Evolutionary conservation across 805 yeast species (phyloP), one percentile per base, ranked within the genome.

Genomic region (Nakazawaea holstii): DNA sequence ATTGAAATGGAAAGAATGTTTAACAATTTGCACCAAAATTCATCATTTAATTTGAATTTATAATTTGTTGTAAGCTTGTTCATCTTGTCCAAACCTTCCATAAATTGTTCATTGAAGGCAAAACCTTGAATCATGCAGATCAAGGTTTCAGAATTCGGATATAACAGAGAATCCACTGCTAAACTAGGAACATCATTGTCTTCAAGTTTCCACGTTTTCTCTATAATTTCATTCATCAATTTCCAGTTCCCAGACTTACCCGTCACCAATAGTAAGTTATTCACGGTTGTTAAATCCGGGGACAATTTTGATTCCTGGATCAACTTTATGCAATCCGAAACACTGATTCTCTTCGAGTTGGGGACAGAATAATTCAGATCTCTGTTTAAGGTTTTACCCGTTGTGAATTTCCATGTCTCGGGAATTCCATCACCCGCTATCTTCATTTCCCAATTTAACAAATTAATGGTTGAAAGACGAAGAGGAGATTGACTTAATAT

Each of bases 121-220:
- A 61, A 66, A 0, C 68, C 56, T 11, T 58, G 50, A 1, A 67
- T 35, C 3, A 68, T 56, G 8, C 64, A 57, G 10, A 53, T 52
- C 26, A 68, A 52, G 2, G 54, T 48, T 8, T 48, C 39, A 26
- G 46, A 48, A 43, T 57, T 48, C 6, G 73, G 73, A 49, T 56
- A 59, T 4, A 48, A 37, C 27, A 53, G 30, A 9, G 52, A 48
- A 5, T 43, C 43, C 28, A 7, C 13, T 11, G 26, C 10, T 27
- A 42, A 36, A 20, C 29, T 27, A n/a, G 27, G 14, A 20, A 32
- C 49, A 11, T 49, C 33, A 13, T 53, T 48, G 10, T 62, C 44
- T 4, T 62, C 61, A 20, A 20, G 24, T 20, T 20, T 20, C 68
- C 68, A 68, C 9, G 59, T 52, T 6, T 47, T 43, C 27, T 52